A percentile compares a stretch with the other conserved stretches of the same genome.
phyloP scores from a whole-genome alignment of 1,284 basidiomycete genomes.

The Naganishia sp. region DNA sequence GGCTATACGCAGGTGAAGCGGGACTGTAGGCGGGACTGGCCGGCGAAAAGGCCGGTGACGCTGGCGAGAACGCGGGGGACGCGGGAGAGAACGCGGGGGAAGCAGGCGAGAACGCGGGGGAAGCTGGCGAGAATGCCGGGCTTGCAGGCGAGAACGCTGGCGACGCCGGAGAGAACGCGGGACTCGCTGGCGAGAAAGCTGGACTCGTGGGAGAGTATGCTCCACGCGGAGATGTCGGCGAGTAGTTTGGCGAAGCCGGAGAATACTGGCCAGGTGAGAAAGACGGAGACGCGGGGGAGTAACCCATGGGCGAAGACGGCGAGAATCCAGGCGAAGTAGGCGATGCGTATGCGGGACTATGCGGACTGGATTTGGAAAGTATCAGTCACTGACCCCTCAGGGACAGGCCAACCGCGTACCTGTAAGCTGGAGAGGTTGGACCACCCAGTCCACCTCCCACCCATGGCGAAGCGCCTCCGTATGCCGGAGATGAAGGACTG shows the following conservation, averaged over 20 bases:
- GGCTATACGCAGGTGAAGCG: conserved; percentile 75
- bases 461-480: conserved; percentile 75
- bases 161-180: conserved; percentile 61
- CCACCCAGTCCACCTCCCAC: conserved; percentile 52
- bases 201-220: conserved; percentile 77
- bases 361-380: conserved; percentile 4
- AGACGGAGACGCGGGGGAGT: conserved; percentile 64
- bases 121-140: conserved; percentile 82
- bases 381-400: background rate
- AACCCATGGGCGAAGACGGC: conserved; percentile 58
- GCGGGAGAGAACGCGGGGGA: conserved; percentile 70
- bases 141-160: conserved; percentile 50
- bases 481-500: conserved; percentile 78
- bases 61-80: conserved; percentile 58
- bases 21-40: conserved; percentile 84
- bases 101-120: conserved; percentile 40
- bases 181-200: conserved; percentile 51
- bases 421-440: conserved; percentile 77
- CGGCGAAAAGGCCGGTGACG: conserved; percentile 68
- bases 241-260: conserved; percentile 66
- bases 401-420: conserved; percentile 45
- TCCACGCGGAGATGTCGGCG: conserved; percentile 70
- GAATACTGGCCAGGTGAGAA: conserved; percentile 73
- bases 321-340: conserved; percentile 36
- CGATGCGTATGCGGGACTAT: conserved; percentile 28